phyloP scores from a whole-genome alignment of 1,284 basidiomycete genomes.

The Ganoderma multipileum region DNA sequence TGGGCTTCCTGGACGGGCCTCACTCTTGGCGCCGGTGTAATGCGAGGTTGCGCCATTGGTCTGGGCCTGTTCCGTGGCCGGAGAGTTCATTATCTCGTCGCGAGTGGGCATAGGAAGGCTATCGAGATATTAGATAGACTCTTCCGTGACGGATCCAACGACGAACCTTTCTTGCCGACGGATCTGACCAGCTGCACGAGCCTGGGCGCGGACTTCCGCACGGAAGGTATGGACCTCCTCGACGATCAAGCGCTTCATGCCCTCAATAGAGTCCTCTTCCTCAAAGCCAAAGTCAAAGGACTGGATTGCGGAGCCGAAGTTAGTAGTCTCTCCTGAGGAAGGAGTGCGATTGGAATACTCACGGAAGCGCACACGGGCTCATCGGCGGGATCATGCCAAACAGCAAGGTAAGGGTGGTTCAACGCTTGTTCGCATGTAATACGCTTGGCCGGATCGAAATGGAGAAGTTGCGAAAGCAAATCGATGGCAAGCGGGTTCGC shows the following conservation, averaged over 20 bases:
- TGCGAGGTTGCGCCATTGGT: slow-evolving; percentile 72
- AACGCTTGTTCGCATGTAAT: slow-evolving; percentile 97
- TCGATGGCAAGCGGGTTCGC: slow-evolving; percentile 96
- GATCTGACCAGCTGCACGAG: slow-evolving; percentile 70
- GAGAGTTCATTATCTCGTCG: slow-evolving; percentile 81
- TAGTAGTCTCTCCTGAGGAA: neutral
- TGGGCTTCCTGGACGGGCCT: slow-evolving; percentile 57
- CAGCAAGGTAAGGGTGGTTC: slow-evolving; percentile 92
- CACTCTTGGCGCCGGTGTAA: slow-evolving; percentile 50
- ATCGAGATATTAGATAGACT: slow-evolving; percentile 5
- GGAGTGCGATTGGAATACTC: neutral
- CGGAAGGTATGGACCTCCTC: slow-evolving; percentile 94
- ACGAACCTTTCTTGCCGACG: slow-evolving; percentile 76
- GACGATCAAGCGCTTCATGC: slow-evolving; percentile 96
- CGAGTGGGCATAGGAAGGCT: slow-evolving; percentile 80
- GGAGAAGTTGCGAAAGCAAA: slow-evolving; percentile 89
- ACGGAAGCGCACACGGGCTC: slow-evolving; percentile 72
- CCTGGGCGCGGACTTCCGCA: slow-evolving; percentile 81
- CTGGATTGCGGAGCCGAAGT: slow-evolving; percentile 42
- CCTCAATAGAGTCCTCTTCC: slow-evolving; percentile 94
- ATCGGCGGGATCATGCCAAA: slow-evolving; percentile 96
- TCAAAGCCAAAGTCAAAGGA: slow-evolving; percentile 99
- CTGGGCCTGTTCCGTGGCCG: slow-evolving; percentile 72
- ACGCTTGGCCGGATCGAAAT: slow-evolving; percentile 96
- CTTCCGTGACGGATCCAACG: neutral